phyloP scores from a whole-genome alignment of 2,329 filamentous ascomycete genomes.

The Arthroderma sp. region DNA sequence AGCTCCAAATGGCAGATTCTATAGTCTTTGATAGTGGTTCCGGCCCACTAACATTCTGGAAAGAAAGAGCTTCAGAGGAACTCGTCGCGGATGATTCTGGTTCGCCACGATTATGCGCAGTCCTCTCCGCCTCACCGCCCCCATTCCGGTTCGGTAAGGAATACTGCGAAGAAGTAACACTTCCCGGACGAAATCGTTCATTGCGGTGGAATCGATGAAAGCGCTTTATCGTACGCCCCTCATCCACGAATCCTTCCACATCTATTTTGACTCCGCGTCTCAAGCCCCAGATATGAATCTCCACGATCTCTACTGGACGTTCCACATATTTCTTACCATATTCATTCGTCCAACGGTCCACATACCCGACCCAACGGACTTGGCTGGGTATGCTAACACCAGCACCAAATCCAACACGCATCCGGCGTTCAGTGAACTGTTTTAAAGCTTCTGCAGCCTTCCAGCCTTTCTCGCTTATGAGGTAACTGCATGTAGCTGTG shows the following conservation, averaged over 20 bases:
- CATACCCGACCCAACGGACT: constrained; percentile 73
- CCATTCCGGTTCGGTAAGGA: too few species aligned
- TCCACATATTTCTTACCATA: constrained; percentile 68
- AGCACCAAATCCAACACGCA: constrained; percentile 76
- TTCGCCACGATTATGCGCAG: not conserved
- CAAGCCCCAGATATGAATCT: constrained; percentile 82
- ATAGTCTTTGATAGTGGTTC: constrained; percentile 11
- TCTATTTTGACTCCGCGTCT: constrained; percentile 76
- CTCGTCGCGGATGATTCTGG: not conserved
- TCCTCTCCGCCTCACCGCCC: constrained; percentile 21
- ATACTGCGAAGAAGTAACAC: constrained; percentile 20
- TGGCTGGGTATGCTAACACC: constrained; percentile 92
- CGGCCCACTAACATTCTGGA: constrained; percentile 10
- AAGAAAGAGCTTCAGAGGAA: not conserved
- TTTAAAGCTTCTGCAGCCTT: constrained; percentile 48
- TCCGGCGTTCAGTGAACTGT: constrained; percentile 67
- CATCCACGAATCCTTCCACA: constrained; percentile 75
- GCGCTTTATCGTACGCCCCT: constrained; percentile 71
- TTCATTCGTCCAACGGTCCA: constrained; percentile 68
- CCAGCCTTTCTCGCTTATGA: constrained; percentile 78
- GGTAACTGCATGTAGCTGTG: constrained; percentile 73
- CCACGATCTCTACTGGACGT: constrained; percentile 66
- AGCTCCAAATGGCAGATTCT: constrained; percentile 24
- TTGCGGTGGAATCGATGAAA: constrained; percentile 64
- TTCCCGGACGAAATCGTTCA: constrained; percentile 46